These are phyloP conservation scores for Ustilago sp. DNA, from an alignment of 1,284 basidiomycete genomes.

Conservation along the genomic window DNA sequence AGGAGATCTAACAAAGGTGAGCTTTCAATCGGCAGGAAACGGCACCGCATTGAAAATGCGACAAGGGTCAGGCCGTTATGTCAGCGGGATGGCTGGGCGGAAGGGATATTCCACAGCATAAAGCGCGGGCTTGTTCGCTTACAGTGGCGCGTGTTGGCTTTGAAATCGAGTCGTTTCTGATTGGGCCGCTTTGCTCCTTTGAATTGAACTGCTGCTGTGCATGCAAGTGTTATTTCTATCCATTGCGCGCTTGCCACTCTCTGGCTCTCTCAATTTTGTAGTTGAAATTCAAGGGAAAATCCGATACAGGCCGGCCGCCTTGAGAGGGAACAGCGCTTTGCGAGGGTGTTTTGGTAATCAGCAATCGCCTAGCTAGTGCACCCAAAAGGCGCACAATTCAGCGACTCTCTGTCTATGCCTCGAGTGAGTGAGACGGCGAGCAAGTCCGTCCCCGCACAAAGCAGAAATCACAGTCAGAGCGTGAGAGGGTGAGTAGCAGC, in stretches of 20 bases:
- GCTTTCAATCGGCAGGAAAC: conserved; percentile 20
- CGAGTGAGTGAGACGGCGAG: neutral
- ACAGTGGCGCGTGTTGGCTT: conserved; percentile 12
- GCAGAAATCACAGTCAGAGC: neutral
- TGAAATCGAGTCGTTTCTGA: conserved; percentile 32
- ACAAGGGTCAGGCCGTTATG: conserved; percentile 28
- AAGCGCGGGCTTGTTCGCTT: neutral
- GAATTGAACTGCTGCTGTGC: conserved; percentile 4
- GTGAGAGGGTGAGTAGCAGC: neutral
- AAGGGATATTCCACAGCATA: conserved; percentile 11
- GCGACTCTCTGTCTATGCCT: neutral
- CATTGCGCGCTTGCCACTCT: neutral
- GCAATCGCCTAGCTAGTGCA: neutral
- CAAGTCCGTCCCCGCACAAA: conserved; percentile 10
- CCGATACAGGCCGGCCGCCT: conserved; percentile 39
- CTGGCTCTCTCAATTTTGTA: neutral
- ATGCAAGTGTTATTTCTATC: conserved; percentile 2
- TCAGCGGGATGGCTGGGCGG: conserved; percentile 22
- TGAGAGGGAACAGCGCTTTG: neutral
- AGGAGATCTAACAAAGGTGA: conserved; percentile 4
- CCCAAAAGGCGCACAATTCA: neutral
- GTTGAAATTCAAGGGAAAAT: conserved; percentile 17
- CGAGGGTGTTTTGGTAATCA: conserved; percentile 46
- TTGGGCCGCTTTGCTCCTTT: conserved; percentile 9
- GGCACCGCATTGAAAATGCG: conserved; percentile 18